Conservation (phyloP, 306 rosid species). For the Betula pendula region DNA sequence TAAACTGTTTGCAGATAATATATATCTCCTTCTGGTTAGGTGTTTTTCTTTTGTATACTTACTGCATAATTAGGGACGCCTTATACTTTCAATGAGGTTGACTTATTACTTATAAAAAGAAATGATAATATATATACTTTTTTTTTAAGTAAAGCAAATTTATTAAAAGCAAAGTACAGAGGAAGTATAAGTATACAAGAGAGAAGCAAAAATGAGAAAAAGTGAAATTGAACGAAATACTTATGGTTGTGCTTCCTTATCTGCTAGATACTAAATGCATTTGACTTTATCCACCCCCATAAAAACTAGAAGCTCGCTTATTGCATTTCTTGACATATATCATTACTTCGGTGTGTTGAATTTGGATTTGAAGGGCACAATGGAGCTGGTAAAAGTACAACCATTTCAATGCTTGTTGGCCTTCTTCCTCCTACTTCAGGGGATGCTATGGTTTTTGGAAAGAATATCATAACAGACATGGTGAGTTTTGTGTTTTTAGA, state of each 20-base stretch:
- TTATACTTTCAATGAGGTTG: too few species aligned
- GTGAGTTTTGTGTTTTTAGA: slow-evolving; percentile 38
- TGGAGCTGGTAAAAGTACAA: slow-evolving; percentile 98
- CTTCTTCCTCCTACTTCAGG: slow-evolving; percentile 90
- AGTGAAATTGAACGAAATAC: not conserved
- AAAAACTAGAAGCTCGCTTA: not conserved
- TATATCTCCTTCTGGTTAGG: too few species aligned
- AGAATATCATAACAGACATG: slow-evolving; percentile 72
- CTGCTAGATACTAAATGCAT: not conserved
- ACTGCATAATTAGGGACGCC: too few species aligned
- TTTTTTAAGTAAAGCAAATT: too few species aligned
- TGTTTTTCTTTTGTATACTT: too few species aligned
- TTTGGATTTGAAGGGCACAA: slow-evolving; percentile 69
- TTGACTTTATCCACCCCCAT: not conserved
- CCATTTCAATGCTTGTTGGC: slow-evolving; percentile 97
- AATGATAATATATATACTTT: too few species aligned
- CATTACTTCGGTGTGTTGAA: slow-evolving; percentile 11
- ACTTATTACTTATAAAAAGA: too few species aligned
- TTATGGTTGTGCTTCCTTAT: not conserved
- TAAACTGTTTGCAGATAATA: not conserved
- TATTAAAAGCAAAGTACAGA: too few species aligned
- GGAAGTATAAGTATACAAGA: too few species aligned
- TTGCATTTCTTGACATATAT: not conserved
- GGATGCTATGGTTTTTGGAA: slow-evolving; percentile 91
- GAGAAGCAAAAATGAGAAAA: not conserved